phyloP scores from a whole-genome alignment of 495 filamentous ascomycete species.

The Thermothielavioides terrestris region DNA sequence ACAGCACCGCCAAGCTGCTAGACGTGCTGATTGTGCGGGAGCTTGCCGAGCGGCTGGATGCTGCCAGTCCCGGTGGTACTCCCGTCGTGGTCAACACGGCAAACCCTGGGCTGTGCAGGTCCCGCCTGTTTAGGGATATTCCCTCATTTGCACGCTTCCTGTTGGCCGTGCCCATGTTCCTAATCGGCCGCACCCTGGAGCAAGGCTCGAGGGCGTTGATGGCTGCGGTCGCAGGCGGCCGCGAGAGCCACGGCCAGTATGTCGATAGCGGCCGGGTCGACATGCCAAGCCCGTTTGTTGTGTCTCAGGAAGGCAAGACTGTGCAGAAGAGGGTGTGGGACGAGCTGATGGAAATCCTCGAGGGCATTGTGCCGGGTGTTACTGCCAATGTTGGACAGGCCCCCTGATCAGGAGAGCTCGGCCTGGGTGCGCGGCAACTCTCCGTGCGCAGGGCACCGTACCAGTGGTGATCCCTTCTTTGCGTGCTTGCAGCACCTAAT shows the following conservation, averaged over 20 bases:
- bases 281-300: conserved; percentile 15
- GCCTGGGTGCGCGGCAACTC: too few relatives aligned
- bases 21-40: conserved; percentile 40
- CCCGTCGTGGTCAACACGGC: conserved; percentile 46
- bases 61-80: conserved; percentile 11
- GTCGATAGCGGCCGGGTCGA: conserved; percentile 22
- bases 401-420: background rate
- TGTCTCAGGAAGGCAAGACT: conserved; percentile 18
- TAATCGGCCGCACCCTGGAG: conserved; percentile 39
- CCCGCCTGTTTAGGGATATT: conserved; percentile 33
- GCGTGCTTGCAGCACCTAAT: background rate
- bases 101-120: conserved; percentile 46
- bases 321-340: conserved; percentile 22
- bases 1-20: conserved; percentile 47
- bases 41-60: conserved; percentile 28
- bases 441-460: too few relatives aligned
- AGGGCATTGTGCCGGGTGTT: conserved; percentile 23
- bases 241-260: conserved; percentile 42
- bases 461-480: background rate
- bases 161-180: conserved; percentile 16
- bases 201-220: conserved; percentile 41
- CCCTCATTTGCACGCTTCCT: conserved; percentile 6
- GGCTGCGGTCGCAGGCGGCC: conserved; percentile 28
- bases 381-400: conserved; percentile 10
- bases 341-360: conserved; percentile 26